A percentile compares a stretch with the other conserved stretches of the same genome.
phyloP scores from a whole-genome alignment of 2,329 filamentous ascomycete genomes.

The Colletotrichum gloeosporioides region DNA sequence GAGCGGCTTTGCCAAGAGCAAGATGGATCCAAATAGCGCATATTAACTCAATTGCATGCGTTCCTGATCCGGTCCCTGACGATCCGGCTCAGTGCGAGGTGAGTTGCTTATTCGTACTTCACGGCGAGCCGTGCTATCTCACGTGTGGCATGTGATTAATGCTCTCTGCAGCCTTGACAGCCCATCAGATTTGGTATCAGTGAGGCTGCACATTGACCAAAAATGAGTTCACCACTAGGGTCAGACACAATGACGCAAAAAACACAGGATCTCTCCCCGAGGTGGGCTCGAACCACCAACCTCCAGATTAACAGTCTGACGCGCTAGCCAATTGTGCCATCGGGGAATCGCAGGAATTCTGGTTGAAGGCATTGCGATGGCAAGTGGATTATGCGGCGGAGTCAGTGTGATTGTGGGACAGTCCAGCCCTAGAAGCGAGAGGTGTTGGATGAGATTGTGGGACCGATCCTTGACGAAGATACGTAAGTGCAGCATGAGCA shows the following conservation, averaged over 20 bases:
- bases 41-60: neutral
- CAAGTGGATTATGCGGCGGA: neutral
- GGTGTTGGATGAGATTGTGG: neutral
- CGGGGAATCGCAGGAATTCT: neutral
- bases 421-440: neutral
- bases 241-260: neutral
- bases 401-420: neutral
- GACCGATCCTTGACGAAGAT: neutral
- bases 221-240: neutral
- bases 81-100: neutral
- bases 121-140: too few species aligned
- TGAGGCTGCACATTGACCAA: neutral
- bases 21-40: neutral
- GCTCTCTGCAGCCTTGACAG: neutral
- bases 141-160: neutral
- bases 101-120: neutral
- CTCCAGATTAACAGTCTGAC: constrained; percentile 23
- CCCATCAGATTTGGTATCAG: neutral
- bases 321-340: constrained; percentile 23
- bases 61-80: neutral
- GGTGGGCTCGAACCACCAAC: constrained; percentile 22
- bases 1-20: neutral
- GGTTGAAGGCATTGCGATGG: neutral
- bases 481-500: neutral
- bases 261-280: neutral